Conservation (phyloP, 2,329 filamentous ascomycete species). For the Dothistroma septosporum region DNA sequence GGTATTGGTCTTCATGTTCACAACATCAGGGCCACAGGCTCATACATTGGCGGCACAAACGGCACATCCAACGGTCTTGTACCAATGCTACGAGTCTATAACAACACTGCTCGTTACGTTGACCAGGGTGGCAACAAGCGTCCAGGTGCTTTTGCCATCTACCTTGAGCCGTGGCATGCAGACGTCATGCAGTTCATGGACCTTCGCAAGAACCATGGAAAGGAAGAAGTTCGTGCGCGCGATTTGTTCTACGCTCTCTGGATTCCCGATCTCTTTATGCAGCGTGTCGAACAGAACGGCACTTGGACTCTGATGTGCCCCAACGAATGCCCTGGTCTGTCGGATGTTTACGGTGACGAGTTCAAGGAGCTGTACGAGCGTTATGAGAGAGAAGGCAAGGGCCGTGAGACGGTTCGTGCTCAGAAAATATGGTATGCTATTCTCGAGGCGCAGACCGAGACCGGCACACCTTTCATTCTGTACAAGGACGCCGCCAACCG, state of each 20-base stretch:
- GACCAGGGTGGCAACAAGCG: constrained; percentile 99
- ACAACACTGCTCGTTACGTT: constrained; percentile 98
- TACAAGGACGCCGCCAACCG: constrained; percentile 98
- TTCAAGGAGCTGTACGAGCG: constrained; percentile 88
- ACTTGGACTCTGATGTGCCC: constrained; percentile 99
- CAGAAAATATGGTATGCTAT: constrained; percentile 99
- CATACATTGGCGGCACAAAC: constrained; percentile 97
- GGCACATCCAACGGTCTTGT: constrained; percentile 96
- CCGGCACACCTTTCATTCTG: constrained; percentile 97
- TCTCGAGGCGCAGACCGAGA: constrained; percentile 96
- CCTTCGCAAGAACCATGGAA: constrained; percentile 97
- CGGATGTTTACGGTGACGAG: constrained; percentile 95
- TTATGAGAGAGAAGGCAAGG: constrained; percentile 83
- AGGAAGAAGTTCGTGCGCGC: constrained; percentile 94
- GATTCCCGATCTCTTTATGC: constrained; percentile 99
- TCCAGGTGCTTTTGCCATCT: constrained; percentile 96
- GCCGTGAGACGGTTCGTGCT: constrained; percentile 86
- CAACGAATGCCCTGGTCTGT: constrained; percentile 89
- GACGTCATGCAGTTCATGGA: constrained; percentile 98
- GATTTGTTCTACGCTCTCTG: constrained; percentile 97
- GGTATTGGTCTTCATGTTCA: constrained; percentile 96
- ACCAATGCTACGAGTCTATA: constrained; percentile 97
- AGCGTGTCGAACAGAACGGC: constrained; percentile 93
- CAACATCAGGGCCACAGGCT: constrained; percentile 93
- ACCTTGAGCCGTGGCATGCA: constrained; percentile 97